Evolutionary conservation across 2,329 filamentous ascomycete species (phyloP).

Genomic region (Clarireedia monteithiana): DNA sequence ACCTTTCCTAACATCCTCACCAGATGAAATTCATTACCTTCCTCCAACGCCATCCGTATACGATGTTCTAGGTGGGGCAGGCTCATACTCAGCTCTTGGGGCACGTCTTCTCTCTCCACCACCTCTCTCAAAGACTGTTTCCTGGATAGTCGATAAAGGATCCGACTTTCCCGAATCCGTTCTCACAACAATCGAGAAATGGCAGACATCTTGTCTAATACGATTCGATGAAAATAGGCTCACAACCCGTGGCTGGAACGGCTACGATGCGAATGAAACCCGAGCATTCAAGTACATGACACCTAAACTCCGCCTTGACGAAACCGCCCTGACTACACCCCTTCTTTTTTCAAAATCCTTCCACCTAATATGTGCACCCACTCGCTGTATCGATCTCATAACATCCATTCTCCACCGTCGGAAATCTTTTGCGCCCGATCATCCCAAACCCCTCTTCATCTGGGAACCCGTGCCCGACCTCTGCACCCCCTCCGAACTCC

Average conservation of each 20-base stretch:
- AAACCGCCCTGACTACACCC: constrained; percentile 56
- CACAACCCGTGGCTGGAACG: constrained; percentile 90
- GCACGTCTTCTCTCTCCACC: constrained; percentile 78
- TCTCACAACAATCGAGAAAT: constrained; percentile 56
- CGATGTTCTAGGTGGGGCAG: constrained; percentile 81
- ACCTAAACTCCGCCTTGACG: constrained; percentile 74
- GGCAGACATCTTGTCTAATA: constrained; percentile 63
- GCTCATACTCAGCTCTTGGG: constrained; percentile 78
- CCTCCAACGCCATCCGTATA: constrained; percentile 60
- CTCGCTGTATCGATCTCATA: constrained; percentile 69
- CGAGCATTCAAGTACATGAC: constrained; percentile 81
- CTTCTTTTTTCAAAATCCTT: constrained; percentile 70
- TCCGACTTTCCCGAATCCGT: constrained; percentile 73
- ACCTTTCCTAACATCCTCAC: constrained; percentile 14
- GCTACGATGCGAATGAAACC: constrained; percentile 65
- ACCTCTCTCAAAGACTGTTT: constrained; percentile 56
- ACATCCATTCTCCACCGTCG: constrained; percentile 57
- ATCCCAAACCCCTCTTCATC: constrained; percentile 63
- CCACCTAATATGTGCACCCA: constrained; percentile 78
- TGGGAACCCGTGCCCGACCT: constrained; percentile 95
- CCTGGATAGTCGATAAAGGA: constrained; percentile 88
- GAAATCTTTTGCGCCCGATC: constrained; percentile 32
- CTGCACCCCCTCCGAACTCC: constrained; percentile 62
- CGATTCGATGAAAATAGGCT: constrained; percentile 57
- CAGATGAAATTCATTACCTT: constrained; percentile 87